These are phyloP conservation scores for Colletotrichum lini DNA, from an alignment of 2,329 filamentous ascomycete species.

Conservation along the genomic window DNA sequence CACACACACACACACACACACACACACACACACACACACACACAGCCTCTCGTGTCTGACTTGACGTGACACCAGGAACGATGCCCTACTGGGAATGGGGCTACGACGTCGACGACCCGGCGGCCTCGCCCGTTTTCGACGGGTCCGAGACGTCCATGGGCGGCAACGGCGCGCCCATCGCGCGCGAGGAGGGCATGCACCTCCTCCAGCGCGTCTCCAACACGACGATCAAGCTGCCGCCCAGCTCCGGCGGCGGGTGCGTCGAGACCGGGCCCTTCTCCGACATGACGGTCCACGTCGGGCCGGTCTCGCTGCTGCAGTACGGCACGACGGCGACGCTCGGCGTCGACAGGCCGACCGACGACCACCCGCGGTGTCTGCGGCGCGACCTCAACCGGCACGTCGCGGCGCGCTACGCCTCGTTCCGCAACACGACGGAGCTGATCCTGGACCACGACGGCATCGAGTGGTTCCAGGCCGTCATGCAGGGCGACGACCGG, in stretches of 20 bases:
- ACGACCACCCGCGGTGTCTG: constrained; percentile 59
- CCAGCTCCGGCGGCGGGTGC: constrained; percentile 66
- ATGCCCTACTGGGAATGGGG: constrained; percentile 40
- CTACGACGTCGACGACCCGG: constrained; percentile 45
- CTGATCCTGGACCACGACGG: constrained; percentile 49
- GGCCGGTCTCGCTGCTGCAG: constrained; percentile 45
- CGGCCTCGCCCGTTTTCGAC: constrained; percentile 55
- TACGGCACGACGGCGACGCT: constrained; percentile 40
- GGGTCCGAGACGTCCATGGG: constrained; percentile 55
- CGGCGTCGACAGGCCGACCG: constrained; percentile 46
- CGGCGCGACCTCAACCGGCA: constrained; percentile 53
- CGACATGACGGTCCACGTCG: constrained; percentile 56
- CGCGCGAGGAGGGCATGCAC: constrained; percentile 43
- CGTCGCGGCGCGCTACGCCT: constrained; percentile 42
- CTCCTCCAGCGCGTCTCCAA: constrained; percentile 19
- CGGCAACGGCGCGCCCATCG: constrained; percentile 53
- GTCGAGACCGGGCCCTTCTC: constrained; percentile 54
- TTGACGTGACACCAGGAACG: not conserved
- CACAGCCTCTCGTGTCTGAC: not conserved
- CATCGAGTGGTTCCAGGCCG: constrained; percentile 51
- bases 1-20: constrained; percentile 10
- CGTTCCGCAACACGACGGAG: constrained; percentile 46
- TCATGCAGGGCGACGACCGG: constrained; percentile 53
- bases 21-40: no score
- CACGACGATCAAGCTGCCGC: constrained; percentile 51